A percentile compares a stretch with the other conserved stretches of the same genome.
phyloP scores from a whole-genome alignment of 2,329 filamentous ascomycete species.

The Fusarium sacchari region DNA sequence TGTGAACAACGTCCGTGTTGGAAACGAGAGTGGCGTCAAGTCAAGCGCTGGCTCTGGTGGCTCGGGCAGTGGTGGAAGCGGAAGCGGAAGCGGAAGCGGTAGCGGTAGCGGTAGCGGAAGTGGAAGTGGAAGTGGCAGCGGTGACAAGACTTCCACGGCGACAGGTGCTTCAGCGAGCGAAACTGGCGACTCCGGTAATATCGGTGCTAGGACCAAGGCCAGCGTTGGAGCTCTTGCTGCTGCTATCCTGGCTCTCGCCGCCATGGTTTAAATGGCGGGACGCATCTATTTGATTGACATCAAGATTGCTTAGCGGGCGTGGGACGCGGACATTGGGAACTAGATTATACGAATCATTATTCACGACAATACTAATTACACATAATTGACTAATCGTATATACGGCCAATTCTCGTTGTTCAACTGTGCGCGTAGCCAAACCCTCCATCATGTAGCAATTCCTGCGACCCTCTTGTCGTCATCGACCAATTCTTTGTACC shows the following conservation, averaged over 20 bases:
- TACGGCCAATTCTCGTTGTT: background rate
- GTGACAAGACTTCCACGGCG: conserved; percentile 4
- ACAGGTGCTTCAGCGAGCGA: conserved; percentile 10
- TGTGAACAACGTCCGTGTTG: conserved; percentile 20
- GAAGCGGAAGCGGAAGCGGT: background rate
- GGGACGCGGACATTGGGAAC: background rate
- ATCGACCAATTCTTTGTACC: conserved; percentile 26
- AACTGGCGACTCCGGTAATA: conserved; percentile 13
- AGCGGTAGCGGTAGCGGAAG: background rate
- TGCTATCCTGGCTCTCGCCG: conserved; percentile 9
- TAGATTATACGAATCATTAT: conserved; percentile 3
- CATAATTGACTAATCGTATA: background rate
- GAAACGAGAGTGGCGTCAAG: conserved; percentile 21
- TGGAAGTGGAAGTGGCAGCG: background rate
- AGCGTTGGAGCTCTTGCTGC: conserved; percentile 19
- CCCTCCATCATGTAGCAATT: background rate
- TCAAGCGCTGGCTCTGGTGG: conserved; percentile 21
- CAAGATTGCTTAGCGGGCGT: background rate
- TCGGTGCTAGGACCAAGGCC: conserved; percentile 5
- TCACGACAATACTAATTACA: conserved; percentile 1
- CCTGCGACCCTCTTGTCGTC: conserved; percentile 8
- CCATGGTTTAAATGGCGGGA: conserved; percentile 1
- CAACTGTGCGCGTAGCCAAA: background rate
- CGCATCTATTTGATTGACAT: background rate
- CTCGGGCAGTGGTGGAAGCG: conserved; percentile 3